A percentile compares a stretch with the other conserved stretches of the same genome.
These are phyloP conservation scores for Hibiscus trionum DNA, from an alignment of 345 rosid species.

Conservation along the genomic window DNA sequence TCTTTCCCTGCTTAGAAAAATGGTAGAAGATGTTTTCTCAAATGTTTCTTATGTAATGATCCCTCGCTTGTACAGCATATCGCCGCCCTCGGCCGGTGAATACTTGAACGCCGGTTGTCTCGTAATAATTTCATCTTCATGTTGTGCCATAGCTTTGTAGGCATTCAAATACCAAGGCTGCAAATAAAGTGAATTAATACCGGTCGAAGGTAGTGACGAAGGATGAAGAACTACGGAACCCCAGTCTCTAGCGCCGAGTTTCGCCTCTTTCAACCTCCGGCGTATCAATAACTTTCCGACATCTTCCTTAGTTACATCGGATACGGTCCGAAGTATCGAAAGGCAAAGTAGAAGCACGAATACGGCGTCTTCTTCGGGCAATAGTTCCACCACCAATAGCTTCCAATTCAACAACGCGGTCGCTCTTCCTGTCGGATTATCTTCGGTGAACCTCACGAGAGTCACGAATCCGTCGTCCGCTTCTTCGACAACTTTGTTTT, in stretches of 20 bases:
- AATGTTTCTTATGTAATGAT: constrained; percentile 27
- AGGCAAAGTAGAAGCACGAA: constrained; percentile 56
- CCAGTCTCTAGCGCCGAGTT: constrained; percentile 67
- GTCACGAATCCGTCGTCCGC: constrained; percentile 45
- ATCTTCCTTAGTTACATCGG: constrained; percentile 61
- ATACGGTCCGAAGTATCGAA: constrained; percentile 57
- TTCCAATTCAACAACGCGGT: constrained; percentile 86
- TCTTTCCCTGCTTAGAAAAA: no score
- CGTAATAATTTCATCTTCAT: constrained; percentile 20
- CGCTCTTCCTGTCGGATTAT: constrained; percentile 54
- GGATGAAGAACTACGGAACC: constrained; percentile 55
- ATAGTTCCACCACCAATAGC: constrained; percentile 46
- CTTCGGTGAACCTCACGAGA: constrained; percentile 47
- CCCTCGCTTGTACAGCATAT: constrained; percentile 55
- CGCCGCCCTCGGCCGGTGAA: constrained; percentile 65
- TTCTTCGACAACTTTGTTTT: constrained; percentile 19
- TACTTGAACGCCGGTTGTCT: constrained; percentile 40
- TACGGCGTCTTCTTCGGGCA: constrained; percentile 74
- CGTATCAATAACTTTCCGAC: constrained; percentile 53
- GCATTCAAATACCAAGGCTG: constrained; percentile 78
- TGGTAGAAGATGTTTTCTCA: no score
- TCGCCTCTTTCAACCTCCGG: constrained; percentile 60
- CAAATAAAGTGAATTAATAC: constrained; percentile 30
- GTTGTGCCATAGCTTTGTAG: constrained; percentile 30
- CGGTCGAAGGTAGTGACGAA: constrained; percentile 22